Evolutionary conservation across 805 yeast species (phyloP).

Genomic region (Debaryomyces maramus): DNA sequence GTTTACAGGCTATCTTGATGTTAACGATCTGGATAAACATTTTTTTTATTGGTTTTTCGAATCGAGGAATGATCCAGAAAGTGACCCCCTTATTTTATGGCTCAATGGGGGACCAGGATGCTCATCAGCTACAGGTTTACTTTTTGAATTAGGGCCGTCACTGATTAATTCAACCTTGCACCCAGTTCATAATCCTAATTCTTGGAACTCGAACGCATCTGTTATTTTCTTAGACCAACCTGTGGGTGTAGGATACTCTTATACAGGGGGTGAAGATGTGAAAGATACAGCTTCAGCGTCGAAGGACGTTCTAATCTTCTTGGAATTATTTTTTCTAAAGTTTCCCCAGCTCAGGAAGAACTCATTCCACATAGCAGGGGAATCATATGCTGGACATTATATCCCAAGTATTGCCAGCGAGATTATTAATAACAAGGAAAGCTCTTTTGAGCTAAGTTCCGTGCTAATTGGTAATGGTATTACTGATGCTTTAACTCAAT

Average conservation of each 20-base stretch:
- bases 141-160: conserved; percentile 91
- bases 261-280: conserved; percentile 61
- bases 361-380: conserved; percentile 88
- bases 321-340: conserved; percentile 77
- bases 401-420: conserved; percentile 87
- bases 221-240: conserved; percentile 94
- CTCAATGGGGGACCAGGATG: conserved; percentile 97
- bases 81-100: conserved; percentile 89
- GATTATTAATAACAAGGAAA: conserved; percentile 65
- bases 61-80: conserved; percentile 81
- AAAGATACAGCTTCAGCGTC: conserved; percentile 80
- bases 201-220: conserved; percentile 91
- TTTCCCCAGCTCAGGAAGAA: conserved; percentile 66
- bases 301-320: conserved; percentile 79
- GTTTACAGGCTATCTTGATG: conserved; percentile 41
- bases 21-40: conserved; percentile 54
- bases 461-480: conserved; percentile 47
- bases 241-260: conserved; percentile 87
- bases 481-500: conserved; percentile 43
- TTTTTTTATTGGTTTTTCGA: conserved; percentile 94
- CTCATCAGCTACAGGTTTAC: conserved; percentile 83
- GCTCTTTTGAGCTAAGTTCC: conserved; percentile 37
- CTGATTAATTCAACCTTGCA: conserved; percentile 63
- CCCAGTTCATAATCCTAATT: conserved; percentile 76
- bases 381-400: conserved; percentile 92